Conservation (phyloP, 2,329 filamentous ascomycete species). For the Colletotrichum tropicale region DNA sequence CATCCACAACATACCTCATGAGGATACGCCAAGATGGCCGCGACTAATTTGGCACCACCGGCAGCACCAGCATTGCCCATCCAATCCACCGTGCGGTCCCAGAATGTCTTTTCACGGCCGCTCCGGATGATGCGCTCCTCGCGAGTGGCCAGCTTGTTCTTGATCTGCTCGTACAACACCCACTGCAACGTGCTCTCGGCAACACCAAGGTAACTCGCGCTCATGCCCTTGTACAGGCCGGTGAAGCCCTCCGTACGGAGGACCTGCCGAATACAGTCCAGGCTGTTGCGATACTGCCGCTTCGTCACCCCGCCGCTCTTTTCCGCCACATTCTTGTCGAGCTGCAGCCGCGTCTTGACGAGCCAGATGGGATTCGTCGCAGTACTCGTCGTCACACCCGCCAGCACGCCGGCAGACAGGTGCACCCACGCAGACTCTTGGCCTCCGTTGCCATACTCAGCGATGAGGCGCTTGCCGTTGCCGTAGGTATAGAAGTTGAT, state of each 20-base stretch:
- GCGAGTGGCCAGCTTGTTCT: constrained; percentile 70
- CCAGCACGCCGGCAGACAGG: constrained; percentile 74
- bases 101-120: constrained; percentile 68
- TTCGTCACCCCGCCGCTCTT: constrained; percentile 55
- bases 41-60: constrained; percentile 84
- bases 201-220: constrained; percentile 89
- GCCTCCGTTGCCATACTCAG: constrained; percentile 74
- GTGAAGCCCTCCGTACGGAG: constrained; percentile 79
- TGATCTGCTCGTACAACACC: constrained; percentile 94
- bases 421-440: constrained; percentile 78
- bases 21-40: constrained; percentile 85
- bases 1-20: constrained; percentile 69
- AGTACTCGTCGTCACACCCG: constrained; percentile 86
- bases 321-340: constrained; percentile 83
- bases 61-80: constrained; percentile 80
- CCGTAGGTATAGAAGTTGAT: constrained; percentile 97
- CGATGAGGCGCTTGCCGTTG: constrained; percentile 85
- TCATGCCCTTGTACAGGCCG: constrained; percentile 89
- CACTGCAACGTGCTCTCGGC: constrained; percentile 91
- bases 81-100: constrained; percentile 79
- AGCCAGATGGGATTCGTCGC: constrained; percentile 97
- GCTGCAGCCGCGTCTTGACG: constrained; percentile 89
- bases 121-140: constrained; percentile 61
- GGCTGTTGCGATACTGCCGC: constrained; percentile 83
- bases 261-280: constrained; percentile 86